Evolutionary conservation across 2,329 filamentous ascomycete genomes (phyloP), one percentile per base, ranked within the genome.

Genomic region (Calonectria henricotiae): DNA sequence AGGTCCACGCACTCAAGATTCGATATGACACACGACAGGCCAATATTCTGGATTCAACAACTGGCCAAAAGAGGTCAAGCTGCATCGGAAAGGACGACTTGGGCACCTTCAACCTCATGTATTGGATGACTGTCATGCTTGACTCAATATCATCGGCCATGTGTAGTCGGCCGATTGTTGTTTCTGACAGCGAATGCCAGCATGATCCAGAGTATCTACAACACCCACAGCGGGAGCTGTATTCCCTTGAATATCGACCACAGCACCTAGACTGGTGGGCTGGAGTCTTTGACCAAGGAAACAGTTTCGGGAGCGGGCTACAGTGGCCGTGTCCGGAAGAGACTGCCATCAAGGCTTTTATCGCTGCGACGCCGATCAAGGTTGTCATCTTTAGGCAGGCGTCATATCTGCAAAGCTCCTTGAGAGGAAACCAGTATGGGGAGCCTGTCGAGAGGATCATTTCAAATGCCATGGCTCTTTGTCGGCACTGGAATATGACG

Each of bases 81-180:
- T 74, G 74, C 12, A 62, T 78, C 39, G 76, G 75, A 17, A 80
- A 43, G 75, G 82, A 69, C 65, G 80, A 84, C n/a, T 77, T 77
- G n/a, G 78, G 83, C 27, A 90, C 89, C 0, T 82, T 90, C 35
- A 84, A 87, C n/a, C 80, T 90, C 9, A 77, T 90, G 12, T 90
- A 88, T 75, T 91, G 89, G 89, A 81, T 91, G 49, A 87, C 86
- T 0, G 82, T 89, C 58, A 90, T 90, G 88, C 87, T 89, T 44
- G 88, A 90, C 75, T 90, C 88, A 0, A 78, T 90, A n/a, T 89
- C 87, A 0, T 85, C 89, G 0, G 87, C 87, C 2, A 88, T 90
- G 82, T 84, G 87, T 65, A 71, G 78, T 32, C 71, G 79, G 20
- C 76, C 78, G 1, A 78, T 83, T 4, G 81, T 82, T 0, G 78